phyloP scores from a whole-genome alignment of 129 eudicot species.

The Chrysanthemum makinoi region DNA sequence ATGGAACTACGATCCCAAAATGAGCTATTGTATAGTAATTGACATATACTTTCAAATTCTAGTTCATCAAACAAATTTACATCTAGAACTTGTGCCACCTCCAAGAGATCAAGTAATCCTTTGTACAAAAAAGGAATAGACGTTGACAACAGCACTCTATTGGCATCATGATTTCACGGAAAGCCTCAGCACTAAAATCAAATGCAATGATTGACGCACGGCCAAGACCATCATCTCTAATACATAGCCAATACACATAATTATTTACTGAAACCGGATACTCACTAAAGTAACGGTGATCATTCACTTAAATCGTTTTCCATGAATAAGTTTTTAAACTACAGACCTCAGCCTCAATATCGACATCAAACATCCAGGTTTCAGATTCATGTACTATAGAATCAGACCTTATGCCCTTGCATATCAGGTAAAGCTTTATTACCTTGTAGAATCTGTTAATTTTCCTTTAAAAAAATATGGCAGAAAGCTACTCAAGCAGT shows the following conservation, averaged over 20 bases:
- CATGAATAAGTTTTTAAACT: not conserved
- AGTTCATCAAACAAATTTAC: not conserved
- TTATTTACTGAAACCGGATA: not conserved
- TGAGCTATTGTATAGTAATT: too few relatives aligned
- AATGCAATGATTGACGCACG: not conserved
- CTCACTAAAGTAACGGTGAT: not conserved
- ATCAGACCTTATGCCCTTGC: not conserved
- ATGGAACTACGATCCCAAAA: too few relatives aligned
- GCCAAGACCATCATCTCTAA: not conserved
- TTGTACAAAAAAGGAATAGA: not conserved
- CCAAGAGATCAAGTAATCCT: conserved; percentile 7
- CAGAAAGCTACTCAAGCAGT: conserved; percentile 40
- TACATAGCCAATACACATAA: not conserved
- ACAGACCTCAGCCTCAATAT: not conserved
- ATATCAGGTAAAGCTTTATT: not conserved
- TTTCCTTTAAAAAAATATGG: conserved; percentile 35
- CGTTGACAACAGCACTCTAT: not conserved
- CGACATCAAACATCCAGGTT: not conserved
- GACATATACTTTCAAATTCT: too few relatives aligned
- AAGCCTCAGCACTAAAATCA: not conserved
- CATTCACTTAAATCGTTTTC: not conserved
- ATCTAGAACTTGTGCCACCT: not conserved
- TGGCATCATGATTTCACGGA: not conserved
- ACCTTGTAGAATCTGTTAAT: conserved; percentile 35
- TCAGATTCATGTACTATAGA: not conserved